Evolutionary conservation across 345 rosid genomes (phyloP), one percentile per base, ranked within the genome.

Genomic region (Tarenaya hassleriana): DNA sequence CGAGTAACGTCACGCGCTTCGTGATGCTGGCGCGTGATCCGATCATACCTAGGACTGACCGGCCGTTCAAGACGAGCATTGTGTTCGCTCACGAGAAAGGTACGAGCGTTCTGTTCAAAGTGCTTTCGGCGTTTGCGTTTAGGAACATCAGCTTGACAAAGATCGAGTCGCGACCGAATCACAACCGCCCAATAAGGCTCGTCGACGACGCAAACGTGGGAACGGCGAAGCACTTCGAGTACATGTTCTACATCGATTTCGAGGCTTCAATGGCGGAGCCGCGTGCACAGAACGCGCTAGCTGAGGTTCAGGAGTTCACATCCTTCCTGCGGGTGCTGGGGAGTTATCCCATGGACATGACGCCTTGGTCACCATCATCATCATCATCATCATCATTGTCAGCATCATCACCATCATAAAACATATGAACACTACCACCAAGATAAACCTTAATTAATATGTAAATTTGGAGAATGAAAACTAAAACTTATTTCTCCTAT

Each of bases 291-390:
- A 88, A 92, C 58, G 98, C 98, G 10, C 72, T 92, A 52, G 81
- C 98, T 1, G 98, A 92, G 71, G 95, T 92, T 21, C 98, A 92
- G 49, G 98, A 92, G 65, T 92, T 82, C 72, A 88, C 98, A 0
- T 92, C 98, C 0, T 92, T 92, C 74, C 68, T 92, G 69, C 77
- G 98, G 60, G 98, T 92, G 6, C 61, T 92, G 69, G 98, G 98
- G 2, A 92, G 98, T 51, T 92, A 92, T 50, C 98, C 98, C 0
- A 92, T 88, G 94, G 98, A 92, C 62, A 92, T 92, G 98, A 85
- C 98, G 0, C 83, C 98, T 4, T 92, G 98, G 95, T 73, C 74
- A 39, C 95, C 95, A 4, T 31, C 56, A 1, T 27, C 57, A 10
- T 41, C 41, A 0, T 34, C 31, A 1, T 41, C 56, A 0, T 60